phyloP scores from a whole-genome alignment of 192 early-diverging fungal genomes.

The Piromyces finnis region DNA sequence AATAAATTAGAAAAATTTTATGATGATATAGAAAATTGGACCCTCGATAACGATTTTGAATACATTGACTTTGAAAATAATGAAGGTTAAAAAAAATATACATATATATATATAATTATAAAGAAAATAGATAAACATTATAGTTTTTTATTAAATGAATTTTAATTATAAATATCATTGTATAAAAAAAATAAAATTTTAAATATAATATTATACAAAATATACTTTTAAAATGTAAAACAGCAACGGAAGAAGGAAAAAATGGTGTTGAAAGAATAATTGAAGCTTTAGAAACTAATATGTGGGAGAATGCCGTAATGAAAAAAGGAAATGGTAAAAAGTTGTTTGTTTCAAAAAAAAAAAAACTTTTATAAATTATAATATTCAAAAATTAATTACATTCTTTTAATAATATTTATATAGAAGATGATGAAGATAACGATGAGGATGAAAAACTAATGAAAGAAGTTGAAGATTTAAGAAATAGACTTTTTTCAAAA shows the following conservation, averaged over 20 bases:
- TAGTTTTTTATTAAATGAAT: too few species aligned
- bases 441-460: background rate
- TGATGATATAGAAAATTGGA: background rate
- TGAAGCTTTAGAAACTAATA: background rate
- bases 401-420: too few species aligned
- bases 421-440: background rate
- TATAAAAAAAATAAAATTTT: background rate
- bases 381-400: too few species aligned
- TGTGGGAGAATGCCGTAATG: background rate
- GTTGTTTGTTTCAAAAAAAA: too few species aligned
- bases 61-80: background rate
- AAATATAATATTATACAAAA: background rate
- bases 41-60: background rate
- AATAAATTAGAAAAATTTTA: background rate
- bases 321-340: background rate
- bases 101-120: too few species aligned
- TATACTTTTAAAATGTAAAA: background rate
- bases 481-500: background rate
- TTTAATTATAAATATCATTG: too few species aligned
- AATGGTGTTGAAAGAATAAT: background rate
- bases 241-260: background rate
- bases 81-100: background rate
- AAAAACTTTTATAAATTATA: too few species aligned
- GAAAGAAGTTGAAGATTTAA: background rate
- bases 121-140: too few species aligned